Base-by-base conservation (phyloP, 495 filamentous ascomycete genomes). In the Tricharina praecox region DNA sequence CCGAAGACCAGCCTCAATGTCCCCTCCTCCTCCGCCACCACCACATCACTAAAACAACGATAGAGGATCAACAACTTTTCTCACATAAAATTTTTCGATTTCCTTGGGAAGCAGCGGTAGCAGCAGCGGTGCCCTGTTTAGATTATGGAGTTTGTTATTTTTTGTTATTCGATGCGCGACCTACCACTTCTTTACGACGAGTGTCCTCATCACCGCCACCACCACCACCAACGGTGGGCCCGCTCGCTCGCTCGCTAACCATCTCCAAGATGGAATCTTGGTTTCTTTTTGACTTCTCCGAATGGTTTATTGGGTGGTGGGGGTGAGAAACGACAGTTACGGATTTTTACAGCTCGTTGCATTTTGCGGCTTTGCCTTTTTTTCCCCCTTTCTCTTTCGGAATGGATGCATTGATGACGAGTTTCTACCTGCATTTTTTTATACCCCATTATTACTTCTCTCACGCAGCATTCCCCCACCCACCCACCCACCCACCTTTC, bases 1-100 rank as follows among this genome's bases (percentile, higher is more conserved):
- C 9, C 52, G 56, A 53, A 32, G 55, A 32, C 55, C 55, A 5
- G 25, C 37, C 34, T 57, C 36, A 32, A 13, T 7, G 13, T 7
- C 13, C 13, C n/a, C n/a, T n/a, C n/a, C n/a, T n/a, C n/a, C n/a
- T n/a, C n/a, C n/a, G n/a, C n/a, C n/a, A n/a, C 28, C 28, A 32
- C 28, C 28, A 13, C 13, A 13, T 7, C 28, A 32, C 28, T 32
- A 32, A 32, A 32, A 32, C 28, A 13, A n/a, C n/a, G 28, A 32
- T 32, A 32, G 28, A 32, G 28, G 13, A 13, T 7, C 13, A 7
- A 32, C 28, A 13, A 32, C 28, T 13, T 32, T 32, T 32, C 28
- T n/a, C n/a, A n/a, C n/a, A n/a, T n/a, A n/a, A n/a, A 32, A 32
- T 7, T 7, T 32, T 32, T 32, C 13, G 28, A 7, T 32, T 32